A percentile compares a stretch with the other conserved stretches of the same genome.
Conservation (phyloP, 169 alveolate genomes). For the Plasmodium inui region DNA sequence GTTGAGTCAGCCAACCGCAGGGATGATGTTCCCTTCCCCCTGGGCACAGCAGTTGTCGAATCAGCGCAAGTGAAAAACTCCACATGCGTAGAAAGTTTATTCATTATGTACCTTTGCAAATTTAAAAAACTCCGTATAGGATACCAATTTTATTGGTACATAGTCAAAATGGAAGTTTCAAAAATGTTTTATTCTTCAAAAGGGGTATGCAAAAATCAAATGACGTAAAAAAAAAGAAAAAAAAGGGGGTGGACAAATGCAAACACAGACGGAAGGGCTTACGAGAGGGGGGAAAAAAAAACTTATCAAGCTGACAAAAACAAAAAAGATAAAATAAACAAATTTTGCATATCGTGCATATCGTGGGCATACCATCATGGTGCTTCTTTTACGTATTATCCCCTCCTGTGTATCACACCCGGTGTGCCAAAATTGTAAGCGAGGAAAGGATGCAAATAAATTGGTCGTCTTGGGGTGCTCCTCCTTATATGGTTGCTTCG, state of each 20-base stretch:
- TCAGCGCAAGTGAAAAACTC: not conserved
- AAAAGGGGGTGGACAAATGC: not conserved
- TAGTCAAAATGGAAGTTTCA: not conserved
- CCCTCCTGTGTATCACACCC: not conserved
- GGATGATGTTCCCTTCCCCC: not conserved
- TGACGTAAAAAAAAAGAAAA: not conserved
- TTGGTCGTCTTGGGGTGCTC: not conserved
- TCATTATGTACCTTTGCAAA: not conserved
- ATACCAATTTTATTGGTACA: not conserved
- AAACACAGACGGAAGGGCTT: not conserved
- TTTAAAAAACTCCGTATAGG: not conserved
- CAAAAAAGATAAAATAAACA: not conserved
- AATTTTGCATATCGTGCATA: not conserved
- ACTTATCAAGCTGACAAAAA: not conserved
- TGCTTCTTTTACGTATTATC: not conserved
- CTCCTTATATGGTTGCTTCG: conserved; percentile 44
- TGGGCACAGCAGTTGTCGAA: not conserved
- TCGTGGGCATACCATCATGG: not conserved
- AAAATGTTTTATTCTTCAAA: not conserved
- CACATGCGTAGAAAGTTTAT: not conserved
- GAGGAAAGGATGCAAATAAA: not conserved
- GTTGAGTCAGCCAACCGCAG: not conserved
- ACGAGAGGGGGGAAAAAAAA: not conserved
- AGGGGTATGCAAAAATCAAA: not conserved
- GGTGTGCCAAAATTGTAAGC: not conserved